These are phyloP conservation scores for Bolboschoenus planiculmis DNA, from an alignment of 176 grass and related monocot species.

Conservation along the genomic window DNA sequence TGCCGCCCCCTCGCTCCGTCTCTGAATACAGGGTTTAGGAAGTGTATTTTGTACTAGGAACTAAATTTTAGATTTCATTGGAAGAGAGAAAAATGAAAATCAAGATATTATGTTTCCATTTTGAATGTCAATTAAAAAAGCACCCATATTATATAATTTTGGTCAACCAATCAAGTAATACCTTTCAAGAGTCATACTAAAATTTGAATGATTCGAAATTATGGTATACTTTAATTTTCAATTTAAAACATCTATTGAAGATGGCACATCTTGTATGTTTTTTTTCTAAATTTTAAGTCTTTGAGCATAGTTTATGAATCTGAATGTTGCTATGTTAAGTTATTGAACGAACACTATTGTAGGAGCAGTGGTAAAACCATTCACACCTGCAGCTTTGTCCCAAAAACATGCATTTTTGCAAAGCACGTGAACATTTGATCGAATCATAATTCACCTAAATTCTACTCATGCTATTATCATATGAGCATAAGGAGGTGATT, in stretches of 20 bases:
- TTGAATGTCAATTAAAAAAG: background rate
- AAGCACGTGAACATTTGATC: background rate
- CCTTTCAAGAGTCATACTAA: background rate
- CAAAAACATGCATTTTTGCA: background rate
- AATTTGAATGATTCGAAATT: background rate
- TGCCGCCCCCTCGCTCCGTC: no score
- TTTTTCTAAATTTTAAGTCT: background rate
- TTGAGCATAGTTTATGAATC: background rate
- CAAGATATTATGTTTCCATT: background rate
- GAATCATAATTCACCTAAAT: background rate
- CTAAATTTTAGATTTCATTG: background rate
- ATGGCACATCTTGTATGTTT: background rate
- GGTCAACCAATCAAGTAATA: background rate
- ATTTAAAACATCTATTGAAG: background rate
- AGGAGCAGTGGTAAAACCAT: background rate
- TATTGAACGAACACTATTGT: background rate
- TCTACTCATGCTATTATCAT: no score
- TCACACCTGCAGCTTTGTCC: background rate
- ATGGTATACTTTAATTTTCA: background rate
- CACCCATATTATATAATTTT: background rate
- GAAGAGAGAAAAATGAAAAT: background rate
- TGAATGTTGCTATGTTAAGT: background rate
- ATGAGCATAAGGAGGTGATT: background rate
- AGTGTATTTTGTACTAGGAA: background rate
- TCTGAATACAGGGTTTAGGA: background rate